Evolutionary conservation across 2,329 filamentous ascomycete species (phyloP), one percentile per base, ranked within the genome.

Genomic region (Verticillium longisporum): DNA sequence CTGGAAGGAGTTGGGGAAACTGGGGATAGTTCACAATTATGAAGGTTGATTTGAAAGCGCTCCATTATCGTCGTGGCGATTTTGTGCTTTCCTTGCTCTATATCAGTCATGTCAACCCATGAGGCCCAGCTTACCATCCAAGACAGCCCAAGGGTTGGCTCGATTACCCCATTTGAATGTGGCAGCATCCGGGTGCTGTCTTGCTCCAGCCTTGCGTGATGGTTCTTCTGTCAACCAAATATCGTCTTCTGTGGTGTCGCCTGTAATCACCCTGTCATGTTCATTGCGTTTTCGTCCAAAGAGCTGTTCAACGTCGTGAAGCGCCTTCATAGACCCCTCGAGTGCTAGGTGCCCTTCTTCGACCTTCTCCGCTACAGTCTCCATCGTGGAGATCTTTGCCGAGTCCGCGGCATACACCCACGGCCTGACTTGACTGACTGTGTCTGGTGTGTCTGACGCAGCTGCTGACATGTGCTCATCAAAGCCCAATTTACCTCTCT

Each of bases 381-480:
- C 84, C 11, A 86, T 77, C 1, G 80, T 86, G 1, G 78, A 73
- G 60, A 86, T 82, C 66, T 85, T 86, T 65, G 85, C 83, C 3
- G 83, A 78, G 61, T 88, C 82, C 1, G 84, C 81, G 1, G 86
- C 84, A 66, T 78, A 80, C 9, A 85, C 78, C 86, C 86, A 89
- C 10, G 81, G 80, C 63, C 80, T 78, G 57, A 85, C 76, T 54
- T 77, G 76, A 36, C 69, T 72, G 21, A 77, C 73, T 3, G 80
- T 70, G 54, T 77, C 75, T 15, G 75, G 70, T 26, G 72, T 71
- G 58, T 77, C 74, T 1, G 73, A 67, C n/a, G 67, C 66, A 3
- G 70, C 70, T 32, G 69, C 71, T 6, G 71, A 71, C 32, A 79
- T 71, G 6, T 76, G 77, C n/a, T 79, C 75, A n/a, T 74, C 75